Base-by-base conservation (phyloP, 352 stramenopile species). In the Pythium phragmiticola region DNA sequence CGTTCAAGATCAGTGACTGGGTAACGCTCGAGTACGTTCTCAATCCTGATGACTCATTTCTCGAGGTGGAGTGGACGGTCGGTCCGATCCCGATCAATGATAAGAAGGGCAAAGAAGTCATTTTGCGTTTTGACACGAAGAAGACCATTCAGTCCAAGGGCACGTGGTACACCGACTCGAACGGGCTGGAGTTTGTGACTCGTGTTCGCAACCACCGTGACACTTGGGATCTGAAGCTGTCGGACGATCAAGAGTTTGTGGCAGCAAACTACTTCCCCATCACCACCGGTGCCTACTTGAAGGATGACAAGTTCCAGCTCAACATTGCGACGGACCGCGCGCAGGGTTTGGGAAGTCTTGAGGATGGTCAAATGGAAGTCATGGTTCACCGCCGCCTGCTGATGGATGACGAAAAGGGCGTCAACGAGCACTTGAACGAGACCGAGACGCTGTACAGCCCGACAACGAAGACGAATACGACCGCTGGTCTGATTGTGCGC, bases 251-350 rank as follows among this genome's bases (percentile, higher is more conserved):
- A 53, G 92, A 99, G 73, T 89, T 87, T 48, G 87, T 99, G 45
- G 86, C 96, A 13, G 95, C 92, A 42, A 99, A 99, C 73, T 99
- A 98, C 77, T 98, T 98, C 65, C 97, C 97, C 1, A 92, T 99
- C n/a, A 99, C 92, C 55, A 88, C 94, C 7, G 90, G 90, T 16
- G 89, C 93, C 8, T 99, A 96, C 64, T 78, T 99, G 60, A 89
- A 98, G 71, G 90, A 98, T 62, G 63, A 80, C 16, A 79, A 85
- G 28, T 52, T 68, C 14, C 82, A 97, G 60, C 71, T 99, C 17
- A 91, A 87, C 30, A 63, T 99, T 19, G 72, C 98, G 36, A 96
- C 87, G 6, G 97, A 99, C 67, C 83, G 94, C 11, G 92, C 95
- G 0, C 94, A 99, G 70, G 97, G 95, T 42, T 87, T 77, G 41